Evolutionary conservation across 495 filamentous ascomycete genomes (phyloP), one percentile per base, ranked within the genome.

Genomic region (Elasticomyces elasticus): DNA sequence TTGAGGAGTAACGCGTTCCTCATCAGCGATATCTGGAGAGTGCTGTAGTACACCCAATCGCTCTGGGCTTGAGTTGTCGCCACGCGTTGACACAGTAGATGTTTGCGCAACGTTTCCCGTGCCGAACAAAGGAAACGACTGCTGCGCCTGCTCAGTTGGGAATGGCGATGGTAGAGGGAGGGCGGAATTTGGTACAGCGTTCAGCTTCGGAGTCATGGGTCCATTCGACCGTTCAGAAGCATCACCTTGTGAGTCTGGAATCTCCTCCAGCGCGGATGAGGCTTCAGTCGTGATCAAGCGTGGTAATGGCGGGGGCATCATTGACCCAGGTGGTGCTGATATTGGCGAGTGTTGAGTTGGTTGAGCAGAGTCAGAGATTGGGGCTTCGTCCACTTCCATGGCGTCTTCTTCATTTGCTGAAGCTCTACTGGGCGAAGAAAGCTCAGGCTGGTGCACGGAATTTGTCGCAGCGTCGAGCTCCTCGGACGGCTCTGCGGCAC

Each of bases 81-180:
- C n/a, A n/a, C n/a, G n/a, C n/a, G n/a, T n/a, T n/a, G n/a, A n/a
- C n/a, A n/a, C n/a, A n/a, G n/a, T n/a, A n/a, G n/a, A n/a, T n/a
- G n/a, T n/a, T n/a, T n/a, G n/a, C n/a, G n/a, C n/a, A n/a, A n/a
- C n/a, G n/a, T n/a, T n/a, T n/a, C n/a, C n/a, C n/a, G n/a, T n/a
- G n/a, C n/a, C n/a, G n/a, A n/a, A n/a, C n/a, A n/a, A n/a, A n/a
- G n/a, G n/a, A n/a, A 40, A 40, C 4, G 3, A 15, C 13, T 40
- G 5, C 35, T 40, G 35, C 12, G 42, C 1, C 2, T 20, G 11
- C 7, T 62, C 59, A 9, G 61, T 55, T 19, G 66, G 66, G 38
- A 69, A 69, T 10, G 66, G 66, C 17, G 66, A 69, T 27, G 64
- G 66, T 37, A 66, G 41, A 20, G 66, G 66, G n/a, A 69, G 45